A percentile compares a stretch with the other conserved stretches of the same genome.
phyloP scores from a whole-genome alignment of 2,329 filamentous ascomycete species.

The Nothophaeocryptopus gaeumannii region DNA sequence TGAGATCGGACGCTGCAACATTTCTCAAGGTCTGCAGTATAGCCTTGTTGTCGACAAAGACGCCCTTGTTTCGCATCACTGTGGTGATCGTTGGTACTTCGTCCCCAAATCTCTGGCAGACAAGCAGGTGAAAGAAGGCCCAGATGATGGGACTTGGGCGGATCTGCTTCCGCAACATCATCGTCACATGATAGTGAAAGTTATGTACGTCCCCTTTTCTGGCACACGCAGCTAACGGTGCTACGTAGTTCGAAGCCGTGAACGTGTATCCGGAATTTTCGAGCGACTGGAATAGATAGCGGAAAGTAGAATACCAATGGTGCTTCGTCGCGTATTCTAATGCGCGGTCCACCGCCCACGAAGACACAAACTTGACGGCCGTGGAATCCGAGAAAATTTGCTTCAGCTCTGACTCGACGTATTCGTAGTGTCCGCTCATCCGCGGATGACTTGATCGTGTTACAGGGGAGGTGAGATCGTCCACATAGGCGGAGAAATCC shows the following conservation, averaged over 20 bases:
- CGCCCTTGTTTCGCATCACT: conserved; percentile 25
- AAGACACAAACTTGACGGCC: conserved; percentile 15
- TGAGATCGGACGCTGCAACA: conserved; percentile 15
- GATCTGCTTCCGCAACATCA: conserved; percentile 25
- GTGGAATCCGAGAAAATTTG: conserved; percentile 15
- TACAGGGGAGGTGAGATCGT: conserved; percentile 7
- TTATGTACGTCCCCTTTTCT: conserved; percentile 26
- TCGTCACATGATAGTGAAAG: conserved; percentile 25
- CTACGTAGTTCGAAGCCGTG: conserved; percentile 21
- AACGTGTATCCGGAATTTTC: conserved; percentile 18
- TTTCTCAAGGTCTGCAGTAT: conserved; percentile 11
- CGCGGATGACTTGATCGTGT: neutral
- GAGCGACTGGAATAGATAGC: conserved; percentile 19
- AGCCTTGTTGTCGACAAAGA: conserved; percentile 19
- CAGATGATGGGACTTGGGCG: conserved; percentile 25
- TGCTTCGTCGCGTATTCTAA: conserved; percentile 24
- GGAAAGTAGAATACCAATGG: conserved; percentile 18
- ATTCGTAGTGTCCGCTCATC: neutral
- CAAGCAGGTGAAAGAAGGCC: conserved; percentile 24
- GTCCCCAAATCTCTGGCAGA: conserved; percentile 15
- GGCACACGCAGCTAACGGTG: conserved; percentile 25
- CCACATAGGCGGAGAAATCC: conserved; percentile 16
- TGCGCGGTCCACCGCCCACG: conserved; percentile 18
- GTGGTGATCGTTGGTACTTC: conserved; percentile 14
- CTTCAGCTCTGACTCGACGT: conserved; percentile 10